A percentile compares a stretch with the other conserved stretches of the same genome.
phyloP scores from a whole-genome alignment of 148 eudicot genomes.

The Chenopodium album region DNA sequence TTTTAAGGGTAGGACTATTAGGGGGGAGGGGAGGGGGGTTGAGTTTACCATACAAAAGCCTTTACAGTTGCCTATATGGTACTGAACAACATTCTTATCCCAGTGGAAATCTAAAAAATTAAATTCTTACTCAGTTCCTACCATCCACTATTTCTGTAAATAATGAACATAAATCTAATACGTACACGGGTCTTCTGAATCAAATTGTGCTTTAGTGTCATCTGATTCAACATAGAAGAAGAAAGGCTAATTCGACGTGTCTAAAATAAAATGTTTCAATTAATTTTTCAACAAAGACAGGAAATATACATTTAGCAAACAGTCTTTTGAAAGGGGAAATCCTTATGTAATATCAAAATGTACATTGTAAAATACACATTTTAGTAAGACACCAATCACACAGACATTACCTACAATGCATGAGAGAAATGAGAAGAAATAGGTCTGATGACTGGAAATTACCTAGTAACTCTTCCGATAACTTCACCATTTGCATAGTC shows the following conservation, averaged over 20 bases:
- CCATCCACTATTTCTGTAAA: too few species aligned
- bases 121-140: too few species aligned
- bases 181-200: too few species aligned
- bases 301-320: background rate
- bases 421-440: background rate
- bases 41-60: too few species aligned
- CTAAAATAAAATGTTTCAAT: background rate
- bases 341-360: background rate
- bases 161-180: too few species aligned
- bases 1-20: too few species aligned
- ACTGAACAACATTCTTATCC: too few species aligned
- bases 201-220: background rate
- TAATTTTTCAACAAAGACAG: background rate
- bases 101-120: too few species aligned
- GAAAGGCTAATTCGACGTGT: background rate
- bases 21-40: too few species aligned
- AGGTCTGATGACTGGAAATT: constrained; percentile 3
- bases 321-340: background rate
- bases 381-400: background rate
- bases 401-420: background rate
- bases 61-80: too few species aligned
- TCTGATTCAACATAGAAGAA: background rate
- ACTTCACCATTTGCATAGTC: constrained; percentile 80
- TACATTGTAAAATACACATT: background rate
- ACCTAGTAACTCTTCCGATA: constrained; percentile 95